phyloP scores from a whole-genome alignment of 768 basidiomycete genomes.

The Boletus rubropictus region DNA sequence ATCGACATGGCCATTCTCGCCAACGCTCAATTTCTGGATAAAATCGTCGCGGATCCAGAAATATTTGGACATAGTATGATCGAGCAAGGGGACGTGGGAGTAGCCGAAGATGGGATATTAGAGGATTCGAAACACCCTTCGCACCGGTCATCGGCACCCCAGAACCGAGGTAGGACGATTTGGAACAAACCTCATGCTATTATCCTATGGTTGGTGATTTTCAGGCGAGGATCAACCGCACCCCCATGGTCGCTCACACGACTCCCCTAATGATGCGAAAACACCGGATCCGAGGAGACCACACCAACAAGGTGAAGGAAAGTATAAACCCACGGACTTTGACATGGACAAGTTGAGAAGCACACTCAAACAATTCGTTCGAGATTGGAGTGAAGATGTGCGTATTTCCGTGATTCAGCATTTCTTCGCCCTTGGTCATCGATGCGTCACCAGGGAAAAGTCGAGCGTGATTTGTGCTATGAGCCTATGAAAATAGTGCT shows the following conservation, averaged over 20 bases:
- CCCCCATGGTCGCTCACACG: constrained; percentile 34
- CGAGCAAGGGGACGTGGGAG: constrained; percentile 14
- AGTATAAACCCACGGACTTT: constrained; percentile 54
- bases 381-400: constrained; percentile 90
- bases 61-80: constrained; percentile 61
- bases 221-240: constrained; percentile 27
- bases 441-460: constrained; percentile 47
- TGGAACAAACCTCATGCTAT: constrained; percentile 16
- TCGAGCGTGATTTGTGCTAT: constrained; percentile 77
- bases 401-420: constrained; percentile 5
- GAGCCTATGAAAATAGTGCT: constrained; percentile 76
- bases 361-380: constrained; percentile 86
- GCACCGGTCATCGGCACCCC: background rate
- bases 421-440: background rate
- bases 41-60: constrained; percentile 72
- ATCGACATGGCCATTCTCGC: constrained; percentile 76
- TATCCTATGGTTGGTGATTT: background rate
- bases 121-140: background rate
- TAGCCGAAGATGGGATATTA: constrained; percentile 15
- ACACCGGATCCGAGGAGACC: constrained; percentile 11
- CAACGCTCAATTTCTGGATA: constrained; percentile 72
- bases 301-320: constrained; percentile 13
- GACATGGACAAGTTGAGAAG: constrained; percentile 91
- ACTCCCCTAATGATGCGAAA: constrained; percentile 14
- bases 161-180: constrained; percentile 17